Percentiles rank a stretch among this genome's conserved stretches.
These are phyloP conservation scores for Aspergillus sp. DNA, from an alignment of 2,329 filamentous ascomycete species.

Conservation along the genomic window DNA sequence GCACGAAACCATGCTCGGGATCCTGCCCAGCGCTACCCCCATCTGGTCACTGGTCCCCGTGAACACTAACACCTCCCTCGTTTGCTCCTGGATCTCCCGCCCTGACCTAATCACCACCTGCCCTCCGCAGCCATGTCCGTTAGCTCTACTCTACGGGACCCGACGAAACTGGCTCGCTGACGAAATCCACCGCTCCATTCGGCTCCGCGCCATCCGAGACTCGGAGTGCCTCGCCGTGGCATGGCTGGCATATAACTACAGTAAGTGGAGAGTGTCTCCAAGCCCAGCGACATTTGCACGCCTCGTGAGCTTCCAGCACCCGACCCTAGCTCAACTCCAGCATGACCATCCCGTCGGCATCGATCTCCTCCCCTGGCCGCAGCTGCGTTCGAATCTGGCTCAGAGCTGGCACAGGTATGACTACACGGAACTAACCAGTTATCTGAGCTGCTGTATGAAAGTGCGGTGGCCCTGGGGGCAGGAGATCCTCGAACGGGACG, in stretches of 20 bases:
- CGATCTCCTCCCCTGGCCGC: neutral
- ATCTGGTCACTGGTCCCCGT: neutral
- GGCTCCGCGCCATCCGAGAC: too few species aligned
- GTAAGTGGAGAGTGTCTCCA: too few species aligned
- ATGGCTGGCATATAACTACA: too few species aligned
- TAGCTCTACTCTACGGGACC: neutral
- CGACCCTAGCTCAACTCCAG: neutral
- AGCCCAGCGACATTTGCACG: neutral
- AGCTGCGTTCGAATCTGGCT: neutral
- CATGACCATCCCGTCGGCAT: neutral
- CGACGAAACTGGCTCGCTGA: too few species aligned
- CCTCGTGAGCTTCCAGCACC: neutral
- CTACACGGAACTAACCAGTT: neutral
- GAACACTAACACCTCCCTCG: neutral
- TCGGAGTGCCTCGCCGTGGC: too few species aligned
- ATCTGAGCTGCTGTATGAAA: neutral
- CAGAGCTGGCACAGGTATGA: neutral
- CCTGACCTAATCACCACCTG: neutral
- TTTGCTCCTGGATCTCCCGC: neutral
- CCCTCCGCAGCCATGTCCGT: neutral
- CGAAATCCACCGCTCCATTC: too few species aligned
- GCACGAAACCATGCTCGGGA: too few species aligned
- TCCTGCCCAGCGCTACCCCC: neutral
- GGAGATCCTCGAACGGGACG: neutral
- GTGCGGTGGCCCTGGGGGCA: neutral